Evolutionary conservation across 1,284 basidiomycete species (phyloP).

Genomic region (Ganoderma boninense): DNA sequence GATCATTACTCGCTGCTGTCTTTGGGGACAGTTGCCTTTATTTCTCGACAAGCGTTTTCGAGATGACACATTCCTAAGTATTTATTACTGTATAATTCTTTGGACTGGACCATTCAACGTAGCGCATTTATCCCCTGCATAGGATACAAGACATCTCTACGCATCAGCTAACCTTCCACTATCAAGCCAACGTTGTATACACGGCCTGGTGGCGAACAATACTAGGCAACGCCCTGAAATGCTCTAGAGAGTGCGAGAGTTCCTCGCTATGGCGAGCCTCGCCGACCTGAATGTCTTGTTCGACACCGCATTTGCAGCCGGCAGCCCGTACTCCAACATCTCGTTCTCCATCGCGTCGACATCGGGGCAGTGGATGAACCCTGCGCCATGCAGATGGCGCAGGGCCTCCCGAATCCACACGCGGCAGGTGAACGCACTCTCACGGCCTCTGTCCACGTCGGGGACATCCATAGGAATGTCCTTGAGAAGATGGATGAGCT

Average conservation of each 20-base stretch:
- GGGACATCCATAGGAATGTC: background rate
- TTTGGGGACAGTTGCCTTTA: no score
- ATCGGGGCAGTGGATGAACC: conserved; percentile 8
- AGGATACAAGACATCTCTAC: no score
- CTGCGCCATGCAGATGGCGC: conserved; percentile 1
- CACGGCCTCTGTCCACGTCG: background rate
- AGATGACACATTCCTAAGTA: no score
- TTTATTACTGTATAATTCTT: no score
- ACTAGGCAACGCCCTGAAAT: no score
- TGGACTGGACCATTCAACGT: no score
- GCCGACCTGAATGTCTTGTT: background rate
- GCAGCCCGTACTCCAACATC: background rate
- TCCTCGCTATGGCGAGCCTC: background rate
- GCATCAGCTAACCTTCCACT: no score
- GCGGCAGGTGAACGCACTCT: conserved; percentile 14
- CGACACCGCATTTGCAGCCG: background rate
- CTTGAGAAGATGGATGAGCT: background rate
- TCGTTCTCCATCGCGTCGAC: conserved; percentile 8
- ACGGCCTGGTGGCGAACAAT: no score
- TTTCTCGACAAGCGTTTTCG: no score
- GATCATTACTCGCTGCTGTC: no score
- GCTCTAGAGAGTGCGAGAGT: background rate
- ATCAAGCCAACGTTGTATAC: no score
- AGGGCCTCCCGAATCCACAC: conserved; percentile 11
- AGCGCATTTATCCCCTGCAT: no score